Base-by-base conservation (phyloP, 2,329 filamentous ascomycete species). In the Pseudogymnoascus sp. region DNA sequence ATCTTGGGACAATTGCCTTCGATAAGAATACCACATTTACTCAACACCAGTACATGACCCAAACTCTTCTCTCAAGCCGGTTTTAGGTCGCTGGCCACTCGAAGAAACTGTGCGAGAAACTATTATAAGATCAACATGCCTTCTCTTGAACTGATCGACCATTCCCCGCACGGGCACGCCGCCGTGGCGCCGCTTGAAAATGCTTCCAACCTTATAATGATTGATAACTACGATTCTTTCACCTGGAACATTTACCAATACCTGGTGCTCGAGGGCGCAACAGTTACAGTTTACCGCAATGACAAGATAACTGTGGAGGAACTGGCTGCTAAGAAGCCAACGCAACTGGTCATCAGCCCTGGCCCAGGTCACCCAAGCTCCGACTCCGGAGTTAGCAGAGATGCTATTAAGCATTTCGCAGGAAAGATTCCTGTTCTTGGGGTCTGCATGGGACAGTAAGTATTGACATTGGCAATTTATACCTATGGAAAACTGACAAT, bases 241-340 rank as follows among this genome's bases (percentile, higher is more conserved):
- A 97, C 93, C 64, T 99, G 93, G 91, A 99, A 99, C 73, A 91
- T 99, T 64, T 99, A 97, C 76, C 96, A 99, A 76, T 99, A 99
- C 72, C 86, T 99, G 1, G 89, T 93, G 5, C 86, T 99, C n/a
- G 95, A 97, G 75, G 95, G 95, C 33, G 95, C 96, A 28, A 89
- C 81, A 0, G 95, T 97, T 60, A 90, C 88, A 3, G 95, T 99
- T 18, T 90, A 87, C 77, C 86, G 95, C 70, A 99, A 99, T 73
- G 93, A 99, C 76, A 87, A 96, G 75, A 87, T 97, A 69, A 88
- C 88, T 0, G 76, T 99, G 4, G 87, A 96, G 9, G 88, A 96
- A 69, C 80, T 99, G 66, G 86, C 95, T 65, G 83, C 86, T 11
- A 88, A 89, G 75, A 89, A 91, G 5, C 95, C 95, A 12, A 97